A percentile compares a stretch with the other conserved stretches of the same genome.
These are phyloP conservation scores for Globisporangium paroecandrum DNA, from an alignment of 352 stramenopile species.

Conservation along the genomic window DNA sequence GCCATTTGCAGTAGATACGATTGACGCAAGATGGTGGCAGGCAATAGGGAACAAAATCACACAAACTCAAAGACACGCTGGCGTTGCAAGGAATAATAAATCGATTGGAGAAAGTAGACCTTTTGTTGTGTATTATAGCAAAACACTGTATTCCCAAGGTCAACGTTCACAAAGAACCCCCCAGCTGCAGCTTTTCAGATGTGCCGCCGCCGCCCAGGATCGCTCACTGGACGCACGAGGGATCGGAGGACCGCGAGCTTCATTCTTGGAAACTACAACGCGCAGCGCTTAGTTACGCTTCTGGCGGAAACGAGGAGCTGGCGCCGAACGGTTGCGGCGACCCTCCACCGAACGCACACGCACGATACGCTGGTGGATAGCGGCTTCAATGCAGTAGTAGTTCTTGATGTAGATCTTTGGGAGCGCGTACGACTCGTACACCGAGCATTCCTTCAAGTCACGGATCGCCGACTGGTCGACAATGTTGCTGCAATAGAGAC, in stretches of 20 bases:
- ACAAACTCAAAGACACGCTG: neutral
- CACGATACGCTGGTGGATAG: slow-evolving; percentile 99
- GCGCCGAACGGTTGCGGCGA: slow-evolving; percentile 93
- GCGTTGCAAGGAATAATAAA: neutral
- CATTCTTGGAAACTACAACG: slow-evolving; percentile 3
- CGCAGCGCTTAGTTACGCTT: slow-evolving; percentile 57
- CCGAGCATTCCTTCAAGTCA: slow-evolving; percentile 98
- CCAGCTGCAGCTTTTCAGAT: slow-evolving; percentile 11
- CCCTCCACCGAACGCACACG: slow-evolving; percentile 93
- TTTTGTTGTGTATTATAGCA: slow-evolving; percentile 12
- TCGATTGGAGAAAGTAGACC: slow-evolving; percentile 12
- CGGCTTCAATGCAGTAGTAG: slow-evolving; percentile 99
- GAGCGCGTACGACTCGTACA: slow-evolving; percentile 98
- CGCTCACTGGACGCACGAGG: neutral
- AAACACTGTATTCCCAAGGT: slow-evolving; percentile 6
- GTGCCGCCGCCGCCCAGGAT: neutral
- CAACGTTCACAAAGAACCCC: slow-evolving; percentile 5
- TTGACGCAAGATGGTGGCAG: neutral
- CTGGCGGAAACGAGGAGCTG: slow-evolving; percentile 76
- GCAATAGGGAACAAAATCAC: neutral
- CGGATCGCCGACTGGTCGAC: slow-evolving; percentile 98
- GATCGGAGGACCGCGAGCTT: slow-evolving; percentile 8
- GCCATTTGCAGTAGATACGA: neutral
- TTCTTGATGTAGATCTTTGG: slow-evolving; percentile 99
- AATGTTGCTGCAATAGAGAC: slow-evolving; percentile 88